Conservation (phyloP, 352 stramenopile genomes). For the Globisporangium perplexum region DNA sequence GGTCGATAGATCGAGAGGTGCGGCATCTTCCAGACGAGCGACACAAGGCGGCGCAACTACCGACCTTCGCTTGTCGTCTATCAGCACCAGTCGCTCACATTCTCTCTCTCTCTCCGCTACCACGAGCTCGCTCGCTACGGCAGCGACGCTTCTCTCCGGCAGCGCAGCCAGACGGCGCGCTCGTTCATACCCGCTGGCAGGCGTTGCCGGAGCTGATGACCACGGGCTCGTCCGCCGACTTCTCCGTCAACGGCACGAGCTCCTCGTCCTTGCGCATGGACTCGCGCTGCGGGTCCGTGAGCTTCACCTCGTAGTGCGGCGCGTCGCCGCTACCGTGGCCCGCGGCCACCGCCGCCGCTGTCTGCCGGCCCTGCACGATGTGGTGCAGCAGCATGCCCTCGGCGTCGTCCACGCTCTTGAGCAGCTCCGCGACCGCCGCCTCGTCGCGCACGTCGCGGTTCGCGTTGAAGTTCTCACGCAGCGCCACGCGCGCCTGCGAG, state of each 20-base stretch:
- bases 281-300: conserved; percentile 73
- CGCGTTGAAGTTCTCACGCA: conserved; percentile 64
- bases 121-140: neutral
- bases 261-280: conserved; percentile 84
- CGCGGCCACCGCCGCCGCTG: conserved; percentile 16
- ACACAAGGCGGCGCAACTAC: no score
- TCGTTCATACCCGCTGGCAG: conserved; percentile 50
- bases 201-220: conserved; percentile 81
- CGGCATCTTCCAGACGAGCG: no score
- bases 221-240: conserved; percentile 59
- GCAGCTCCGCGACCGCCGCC: conserved; percentile 43
- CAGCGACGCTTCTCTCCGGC: neutral
- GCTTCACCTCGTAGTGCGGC: conserved; percentile 62
- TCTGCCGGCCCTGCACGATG: conserved; percentile 75
- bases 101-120: neutral
- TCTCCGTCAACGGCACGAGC: conserved; percentile 69
- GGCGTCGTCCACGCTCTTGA: conserved; percentile 76
- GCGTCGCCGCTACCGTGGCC: neutral
- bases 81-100: neutral
- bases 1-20: no score
- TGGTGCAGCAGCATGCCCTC: conserved; percentile 83
- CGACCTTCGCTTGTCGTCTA: no score
- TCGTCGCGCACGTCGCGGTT: conserved; percentile 58
- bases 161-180: neutral
- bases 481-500: conserved; percentile 40